These are phyloP conservation scores for Berberis thunbergii DNA, from an alignment of 164 flowering plant genomes.

Conservation along the genomic window DNA sequence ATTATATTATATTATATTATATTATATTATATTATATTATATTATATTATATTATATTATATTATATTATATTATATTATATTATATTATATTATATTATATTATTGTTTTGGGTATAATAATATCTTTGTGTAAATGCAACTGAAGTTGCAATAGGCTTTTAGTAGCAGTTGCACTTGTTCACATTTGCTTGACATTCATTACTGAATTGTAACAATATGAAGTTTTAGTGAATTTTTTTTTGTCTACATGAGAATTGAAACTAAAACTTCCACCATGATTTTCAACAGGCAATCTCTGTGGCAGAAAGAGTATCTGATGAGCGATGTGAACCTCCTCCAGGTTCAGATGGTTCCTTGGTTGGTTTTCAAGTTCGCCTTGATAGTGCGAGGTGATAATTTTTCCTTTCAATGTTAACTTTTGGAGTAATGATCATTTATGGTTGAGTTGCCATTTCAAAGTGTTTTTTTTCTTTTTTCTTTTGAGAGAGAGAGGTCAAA, in stretches of 20 bases:
- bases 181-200: neutral
- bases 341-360: conserved; percentile 71
- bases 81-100: too few species aligned
- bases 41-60: too few species aligned
- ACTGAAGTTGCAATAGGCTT: neutral
- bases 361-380: conserved; percentile 96
- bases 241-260: neutral
- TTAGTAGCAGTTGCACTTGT: neutral
- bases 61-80: too few species aligned
- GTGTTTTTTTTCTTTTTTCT: neutral
- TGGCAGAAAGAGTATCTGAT: conserved; percentile 88
- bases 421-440: neutral
- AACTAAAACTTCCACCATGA: neutral
- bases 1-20: too few species aligned
- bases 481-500: neutral
- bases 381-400: conserved; percentile 70
- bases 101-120: too few species aligned
- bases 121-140: too few species aligned
- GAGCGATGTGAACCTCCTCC: conserved; percentile 87
- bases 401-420: neutral
- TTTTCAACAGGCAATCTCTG: conserved; percentile 69
- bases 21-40: too few species aligned
- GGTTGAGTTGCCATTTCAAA: neutral
- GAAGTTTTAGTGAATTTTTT: neutral
- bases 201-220: neutral